phyloP scores from a whole-genome alignment of 202 grass and related monocot species.

The Sporobolus alterniflorus region DNA sequence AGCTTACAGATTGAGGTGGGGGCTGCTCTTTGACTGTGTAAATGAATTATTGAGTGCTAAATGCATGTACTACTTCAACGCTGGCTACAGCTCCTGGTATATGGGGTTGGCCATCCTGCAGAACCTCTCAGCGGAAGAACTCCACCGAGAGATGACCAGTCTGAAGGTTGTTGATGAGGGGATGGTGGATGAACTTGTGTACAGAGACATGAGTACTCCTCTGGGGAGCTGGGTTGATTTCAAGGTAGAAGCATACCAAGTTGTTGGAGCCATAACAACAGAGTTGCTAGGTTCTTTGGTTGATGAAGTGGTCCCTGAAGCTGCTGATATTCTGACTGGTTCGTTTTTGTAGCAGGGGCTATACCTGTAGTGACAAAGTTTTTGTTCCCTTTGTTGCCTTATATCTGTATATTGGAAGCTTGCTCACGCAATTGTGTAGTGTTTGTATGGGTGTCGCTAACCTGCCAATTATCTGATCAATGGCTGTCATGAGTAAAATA shows the following conservation, averaged over 20 bases:
- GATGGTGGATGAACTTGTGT: conserved; percentile 92
- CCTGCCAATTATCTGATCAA: conserved; percentile 8
- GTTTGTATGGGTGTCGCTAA: conserved; percentile 30
- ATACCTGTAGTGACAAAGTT: conserved; percentile 28
- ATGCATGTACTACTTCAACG: conserved; percentile 70
- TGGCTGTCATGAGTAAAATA: conserved; percentile 16
- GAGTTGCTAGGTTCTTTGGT: conserved; percentile 63
- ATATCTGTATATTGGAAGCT: conserved; percentile 44
- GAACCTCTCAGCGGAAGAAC: conserved; percentile 63
- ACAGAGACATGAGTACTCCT: conserved; percentile 80
- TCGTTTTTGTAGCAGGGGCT: conserved; percentile 24
- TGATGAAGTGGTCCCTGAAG: conserved; percentile 78
- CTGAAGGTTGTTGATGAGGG: conserved; percentile 70
- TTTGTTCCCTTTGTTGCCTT: conserved; percentile 30
- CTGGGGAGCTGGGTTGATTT: conserved; percentile 90
- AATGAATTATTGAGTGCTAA: conserved; percentile 70
- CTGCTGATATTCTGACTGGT: conserved; percentile 54
- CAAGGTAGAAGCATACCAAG: conserved; percentile 69
- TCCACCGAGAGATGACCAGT: conserved; percentile 74
- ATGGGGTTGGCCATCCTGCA: conserved; percentile 55
- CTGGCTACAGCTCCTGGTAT: conserved; percentile 73
- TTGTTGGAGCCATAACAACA: conserved; percentile 52
- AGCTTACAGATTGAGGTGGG: conserved; percentile 49
- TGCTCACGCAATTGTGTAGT: conserved; percentile 30
- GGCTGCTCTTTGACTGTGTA: conserved; percentile 77